These are phyloP conservation scores for Zasmidium angulare DNA, from an alignment of 2,329 filamentous ascomycete species.

Conservation along the genomic window DNA sequence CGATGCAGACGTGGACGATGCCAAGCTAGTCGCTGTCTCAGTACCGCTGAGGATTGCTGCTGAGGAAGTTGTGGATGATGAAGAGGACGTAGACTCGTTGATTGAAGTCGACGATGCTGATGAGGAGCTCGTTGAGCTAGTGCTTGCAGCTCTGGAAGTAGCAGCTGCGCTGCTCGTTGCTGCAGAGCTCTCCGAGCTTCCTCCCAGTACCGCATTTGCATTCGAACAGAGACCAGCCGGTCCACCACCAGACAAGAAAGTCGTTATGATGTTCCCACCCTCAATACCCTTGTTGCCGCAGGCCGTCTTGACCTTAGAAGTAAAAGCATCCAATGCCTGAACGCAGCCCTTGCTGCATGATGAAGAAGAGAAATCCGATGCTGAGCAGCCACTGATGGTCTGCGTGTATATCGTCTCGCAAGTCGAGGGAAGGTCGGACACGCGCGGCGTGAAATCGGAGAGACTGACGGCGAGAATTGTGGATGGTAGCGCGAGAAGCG, in stretches of 20 bases:
- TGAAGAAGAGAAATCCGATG: constrained; percentile 43
- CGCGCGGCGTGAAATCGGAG: constrained; percentile 45
- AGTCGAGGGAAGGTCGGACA: constrained; percentile 38
- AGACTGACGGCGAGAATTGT: constrained; percentile 41
- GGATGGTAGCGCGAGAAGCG: constrained; percentile 27
- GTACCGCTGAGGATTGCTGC: constrained; percentile 12
- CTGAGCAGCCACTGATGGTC: constrained; percentile 41
- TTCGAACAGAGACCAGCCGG: constrained; percentile 41
- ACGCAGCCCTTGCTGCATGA: constrained; percentile 43
- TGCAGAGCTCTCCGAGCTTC: background rate
- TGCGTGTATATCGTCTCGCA: constrained; percentile 44
- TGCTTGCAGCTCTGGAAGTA: constrained; percentile 8
- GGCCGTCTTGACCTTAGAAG: constrained; percentile 31
- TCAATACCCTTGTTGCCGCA: constrained; percentile 33
- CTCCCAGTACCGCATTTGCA: constrained; percentile 23
- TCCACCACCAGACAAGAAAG: constrained; percentile 43
- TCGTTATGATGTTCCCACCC: constrained; percentile 42
- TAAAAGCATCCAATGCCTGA: constrained; percentile 39
- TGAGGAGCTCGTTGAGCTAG: constrained; percentile 22
- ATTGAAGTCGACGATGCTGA: constrained; percentile 8
- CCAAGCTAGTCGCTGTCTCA: constrained; percentile 18
- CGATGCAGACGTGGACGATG: constrained; percentile 5
- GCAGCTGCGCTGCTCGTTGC: constrained; percentile 5
- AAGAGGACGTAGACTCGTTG: background rate
- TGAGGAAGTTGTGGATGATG: constrained; percentile 12